phyloP scores from a whole-genome alignment of 2,329 filamentous ascomycete species.

The Leptographium wingfieldii region DNA sequence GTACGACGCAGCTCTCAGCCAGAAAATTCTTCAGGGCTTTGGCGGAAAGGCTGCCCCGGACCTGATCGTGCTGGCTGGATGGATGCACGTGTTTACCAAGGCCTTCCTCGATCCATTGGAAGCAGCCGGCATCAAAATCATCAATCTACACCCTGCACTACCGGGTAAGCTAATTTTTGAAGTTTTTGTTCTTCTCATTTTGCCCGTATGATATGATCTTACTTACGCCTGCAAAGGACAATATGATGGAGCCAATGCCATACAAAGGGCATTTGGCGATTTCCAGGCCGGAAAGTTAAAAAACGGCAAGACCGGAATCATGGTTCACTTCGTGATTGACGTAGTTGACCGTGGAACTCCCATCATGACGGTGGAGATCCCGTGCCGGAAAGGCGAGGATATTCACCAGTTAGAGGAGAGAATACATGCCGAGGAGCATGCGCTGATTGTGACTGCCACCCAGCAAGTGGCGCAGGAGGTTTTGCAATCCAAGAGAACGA shows the following conservation, averaged over 20 bases:
- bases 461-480: slow-evolving; percentile 22
- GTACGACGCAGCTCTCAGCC: slow-evolving; percentile 66
- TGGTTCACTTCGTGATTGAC: slow-evolving; percentile 74
- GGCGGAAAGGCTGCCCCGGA: slow-evolving; percentile 44
- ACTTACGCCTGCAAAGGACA: slow-evolving; percentile 35
- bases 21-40: slow-evolving; percentile 39
- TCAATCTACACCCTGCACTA: slow-evolving; percentile 71
- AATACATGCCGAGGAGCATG: slow-evolving; percentile 67
- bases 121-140: slow-evolving; percentile 50
- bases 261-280: slow-evolving; percentile 64
- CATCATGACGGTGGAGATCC: slow-evolving; percentile 58
- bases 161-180: slow-evolving; percentile 33
- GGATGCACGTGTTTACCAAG: slow-evolving; percentile 71
- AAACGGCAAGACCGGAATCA: slow-evolving; percentile 64
- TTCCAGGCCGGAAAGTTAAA: slow-evolving; percentile 52
- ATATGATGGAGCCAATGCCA: slow-evolving; percentile 67
- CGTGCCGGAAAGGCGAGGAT: slow-evolving; percentile 48
- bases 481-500: neutral
- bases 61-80: slow-evolving; percentile 70
- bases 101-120: slow-evolving; percentile 59
- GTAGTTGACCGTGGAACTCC: slow-evolving; percentile 72
- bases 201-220: neutral
- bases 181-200: neutral
- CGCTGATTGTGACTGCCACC: slow-evolving; percentile 65
- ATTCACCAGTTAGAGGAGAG: slow-evolving; percentile 55